These are phyloP conservation scores for Nigrospora sphaerica DNA, from an alignment of 2,329 filamentous ascomycete genomes.

Conservation along the genomic window DNA sequence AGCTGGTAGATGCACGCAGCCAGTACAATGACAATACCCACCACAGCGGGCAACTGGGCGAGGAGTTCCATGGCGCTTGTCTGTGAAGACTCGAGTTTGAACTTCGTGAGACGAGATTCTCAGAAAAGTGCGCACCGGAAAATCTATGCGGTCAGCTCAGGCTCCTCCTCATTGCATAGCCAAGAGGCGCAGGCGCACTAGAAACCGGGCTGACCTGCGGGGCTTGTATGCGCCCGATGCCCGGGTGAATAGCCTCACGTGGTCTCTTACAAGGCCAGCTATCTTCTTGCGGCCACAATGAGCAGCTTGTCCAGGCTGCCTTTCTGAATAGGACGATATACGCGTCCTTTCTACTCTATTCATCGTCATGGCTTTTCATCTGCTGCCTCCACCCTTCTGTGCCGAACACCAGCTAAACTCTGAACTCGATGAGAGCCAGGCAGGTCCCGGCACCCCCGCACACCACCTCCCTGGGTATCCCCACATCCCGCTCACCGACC, in stretches of 20 bases:
- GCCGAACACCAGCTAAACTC: background rate
- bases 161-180: background rate
- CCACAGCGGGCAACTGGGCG: background rate
- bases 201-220: background rate
- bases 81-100: background rate
- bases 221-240: too few species aligned
- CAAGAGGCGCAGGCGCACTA: background rate
- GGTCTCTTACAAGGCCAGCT: too few species aligned
- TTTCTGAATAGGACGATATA: too few species aligned
- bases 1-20: background rate
- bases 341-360: too few species aligned
- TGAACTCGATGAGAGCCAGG: background rate
- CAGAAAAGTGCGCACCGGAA: background rate
- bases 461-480: conserved; percentile 6
- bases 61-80: background rate
- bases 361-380: too few species aligned
- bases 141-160: background rate
- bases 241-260: too few species aligned
- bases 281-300: too few species aligned
- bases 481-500: conserved; percentile 2
- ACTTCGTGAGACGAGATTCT: background rate
- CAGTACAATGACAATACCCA: background rate
- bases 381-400: background rate
- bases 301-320: too few species aligned
- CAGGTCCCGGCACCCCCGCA: background rate